Base-by-base conservation (phyloP, 345 rosid genomes). In the Nasturtium officinale region DNA sequence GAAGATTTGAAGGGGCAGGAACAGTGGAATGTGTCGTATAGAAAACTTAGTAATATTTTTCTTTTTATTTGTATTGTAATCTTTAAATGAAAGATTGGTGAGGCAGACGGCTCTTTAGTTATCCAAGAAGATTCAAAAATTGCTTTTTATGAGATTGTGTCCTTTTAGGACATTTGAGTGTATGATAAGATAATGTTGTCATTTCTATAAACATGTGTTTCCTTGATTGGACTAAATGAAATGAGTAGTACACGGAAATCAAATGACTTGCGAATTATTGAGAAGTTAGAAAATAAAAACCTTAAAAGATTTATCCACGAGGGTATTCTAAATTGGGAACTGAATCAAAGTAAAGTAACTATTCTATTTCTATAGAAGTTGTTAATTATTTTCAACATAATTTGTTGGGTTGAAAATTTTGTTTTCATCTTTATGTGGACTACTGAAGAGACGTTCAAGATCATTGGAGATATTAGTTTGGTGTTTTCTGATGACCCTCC, bases 161-260 rank as follows among this genome's bases (percentile, higher is more conserved):
- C 77, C 43, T 37, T 65, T 56, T 32, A 21, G 71, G 61, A 51
- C 55, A 23, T 30, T 53, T 54, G 57, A 32, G 53, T 69, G 78
- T 61, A 51, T 59, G 61, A 67, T 75, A 30, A 48, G 74, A 55
- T 43, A 75, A 60, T 67, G 68, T 74, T 75, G 68, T 67, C 68
- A 59, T 67, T 75, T 67, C 32, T n/a, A 21, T 60, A 9, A 60
- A 52, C 38, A 67, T 67, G 13, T 75, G 74, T 60, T 60, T 35
- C 33, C 48, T 68, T 68, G 57, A 53, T 54, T 54, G 65, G 79
- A 43, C 58, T 32, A 67, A 75, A 16, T 33, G 69, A 67, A 75
- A 16, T 33, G 69, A 68, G 64, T 45, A 61, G 63, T 52, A 17
- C 74, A 60, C 67, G 30, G 54, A 29, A 20, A 30, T 75, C 61